A percentile compares a stretch with the other conserved stretches of the same genome.
Evolutionary conservation across 768 basidiomycete species (phyloP).

Genomic region (Mycena amicta): DNA sequence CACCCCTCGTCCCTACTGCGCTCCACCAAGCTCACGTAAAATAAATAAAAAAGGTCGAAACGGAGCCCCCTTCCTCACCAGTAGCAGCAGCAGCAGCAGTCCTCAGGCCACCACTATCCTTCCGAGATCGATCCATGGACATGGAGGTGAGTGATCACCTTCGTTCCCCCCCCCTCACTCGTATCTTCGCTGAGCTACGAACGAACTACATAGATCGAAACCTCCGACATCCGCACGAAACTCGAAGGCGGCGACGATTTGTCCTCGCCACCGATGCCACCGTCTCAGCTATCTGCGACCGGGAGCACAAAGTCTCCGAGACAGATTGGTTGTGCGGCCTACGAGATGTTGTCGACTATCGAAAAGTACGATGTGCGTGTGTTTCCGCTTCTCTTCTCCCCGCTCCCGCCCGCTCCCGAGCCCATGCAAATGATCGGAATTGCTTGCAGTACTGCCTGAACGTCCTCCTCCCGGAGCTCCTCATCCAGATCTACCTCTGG

Average conservation of each 20-base stretch:
- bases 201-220: neutral
- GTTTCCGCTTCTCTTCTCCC: neutral
- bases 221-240: neutral
- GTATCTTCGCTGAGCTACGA: too few relatives aligned
- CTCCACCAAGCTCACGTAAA: neutral
- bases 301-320: slow-evolving; percentile 19
- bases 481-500: slow-evolving; percentile 77
- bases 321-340: slow-evolving; percentile 43
- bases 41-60: neutral
- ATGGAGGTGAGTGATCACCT: neutral
- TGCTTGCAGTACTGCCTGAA: slow-evolving; percentile 64
- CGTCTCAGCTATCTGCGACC: neutral
- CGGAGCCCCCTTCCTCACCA: neutral
- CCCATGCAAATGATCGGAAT: too few relatives aligned
- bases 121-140: slow-evolving; percentile 3
- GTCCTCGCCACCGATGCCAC: slow-evolving; percentile 22
- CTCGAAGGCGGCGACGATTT: slow-evolving; percentile 10
- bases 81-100: too few relatives aligned
- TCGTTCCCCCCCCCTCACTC: neutral
- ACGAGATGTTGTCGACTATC: slow-evolving; percentile 44
- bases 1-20: too few relatives aligned
- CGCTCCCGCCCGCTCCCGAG: too few relatives aligned
- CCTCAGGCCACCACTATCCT: neutral
- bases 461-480: slow-evolving; percentile 70
- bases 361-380: slow-evolving; percentile 56